Evolutionary conservation across 805 yeast genomes (phyloP), one percentile per base, ranked within the genome.

Genomic region (Citeromyces matritensis): DNA sequence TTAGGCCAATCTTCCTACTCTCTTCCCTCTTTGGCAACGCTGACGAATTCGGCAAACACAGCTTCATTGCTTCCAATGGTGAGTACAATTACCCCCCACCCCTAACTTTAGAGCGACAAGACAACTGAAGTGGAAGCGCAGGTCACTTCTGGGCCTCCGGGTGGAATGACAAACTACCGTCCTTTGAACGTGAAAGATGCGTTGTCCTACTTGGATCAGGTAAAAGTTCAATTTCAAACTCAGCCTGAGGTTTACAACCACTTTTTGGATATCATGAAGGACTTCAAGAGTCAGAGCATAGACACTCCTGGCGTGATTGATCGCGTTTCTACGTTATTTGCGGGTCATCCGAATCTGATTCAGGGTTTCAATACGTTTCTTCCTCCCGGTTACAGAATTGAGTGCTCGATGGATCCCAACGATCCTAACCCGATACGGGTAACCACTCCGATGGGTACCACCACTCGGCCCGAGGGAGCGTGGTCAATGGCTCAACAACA

Each of bases 261-360:
- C 53, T 91, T 93, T 47, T 65, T 91, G 47, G 99, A 91, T 50
- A 88, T 91, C 40, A 91, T 91, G 99, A 93, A 93, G 60, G 99
- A 93, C 50, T 93, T 91, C 61, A 93, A 93, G 60, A 78, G 93
- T 33, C 96, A 88, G 58, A 58, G 74, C 38, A 86, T 91, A 44
- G 97, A 91, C 52, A 91, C 99, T 0, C 98, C 97, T 0, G 99
- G 97, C 24, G 99, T 91, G 19, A 91, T 91, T 49, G 95, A 88
- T 51, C 65, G 98, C 36, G 98, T 91, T 1, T 83, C 95, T 0
- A 69, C 80, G 2, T 59, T 91, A 34, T 91, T 91, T 53, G 71
- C 86, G 39, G 97, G 96, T 9, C 95, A 85, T 53, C 95, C 95
- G 2, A 73, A 78, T 39, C 64, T 91, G 46, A 88, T 91, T 39